Evolutionary conservation across 2,329 filamentous ascomycete species (phyloP), one percentile per base, ranked within the genome.

Genomic region (Pleoardoris graminearum): DNA sequence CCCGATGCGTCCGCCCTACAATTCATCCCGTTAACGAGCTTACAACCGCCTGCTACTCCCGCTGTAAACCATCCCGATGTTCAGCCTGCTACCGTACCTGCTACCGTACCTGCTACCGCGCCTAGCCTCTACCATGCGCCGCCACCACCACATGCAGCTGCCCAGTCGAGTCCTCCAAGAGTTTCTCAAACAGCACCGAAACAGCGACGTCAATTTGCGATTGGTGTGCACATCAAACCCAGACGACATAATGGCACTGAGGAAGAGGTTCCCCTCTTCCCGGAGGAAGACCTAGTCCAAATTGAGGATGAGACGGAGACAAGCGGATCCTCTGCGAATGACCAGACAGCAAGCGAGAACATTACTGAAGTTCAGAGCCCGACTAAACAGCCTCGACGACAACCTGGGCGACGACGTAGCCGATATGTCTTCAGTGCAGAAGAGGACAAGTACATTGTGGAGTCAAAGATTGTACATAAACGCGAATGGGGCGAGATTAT

Each of bases 381-480:
- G 3, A 10, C 11, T 11, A 36, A 27, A 23, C 10, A 7, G 8
- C 17, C 48, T 19, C 19, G 21, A n/a, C n/a, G n/a, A 3, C 4
- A 37, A 32, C 22, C 17, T 3, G 30, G 22, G 8, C 12, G 11
- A 17, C n/a, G 19, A 12, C 4, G 1, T 5, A 35, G 10, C 8
- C 60, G 50, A 33, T 66, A 63, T n/a, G 10, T 27, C 7, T 75
- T 73, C 44, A 69, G 57, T 6, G 52, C 61, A 30, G 67, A 70
- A 36, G 70, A 75, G 17, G 65, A 74, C 30, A 53, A 67, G 23
- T 66, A 74, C 21, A 66, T 76, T n/a, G 61, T 71, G n/a, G 59
- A 68, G 49, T 60, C 63, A 14, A 71, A 55, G 35, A 48, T 59
- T 33, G 48, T 66, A 2, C 53, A 69, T 7, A 61, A 68, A 23